These are phyloP conservation scores for Pythium diclinum DNA, from an alignment of 352 stramenopile genomes.

Conservation along the genomic window DNA sequence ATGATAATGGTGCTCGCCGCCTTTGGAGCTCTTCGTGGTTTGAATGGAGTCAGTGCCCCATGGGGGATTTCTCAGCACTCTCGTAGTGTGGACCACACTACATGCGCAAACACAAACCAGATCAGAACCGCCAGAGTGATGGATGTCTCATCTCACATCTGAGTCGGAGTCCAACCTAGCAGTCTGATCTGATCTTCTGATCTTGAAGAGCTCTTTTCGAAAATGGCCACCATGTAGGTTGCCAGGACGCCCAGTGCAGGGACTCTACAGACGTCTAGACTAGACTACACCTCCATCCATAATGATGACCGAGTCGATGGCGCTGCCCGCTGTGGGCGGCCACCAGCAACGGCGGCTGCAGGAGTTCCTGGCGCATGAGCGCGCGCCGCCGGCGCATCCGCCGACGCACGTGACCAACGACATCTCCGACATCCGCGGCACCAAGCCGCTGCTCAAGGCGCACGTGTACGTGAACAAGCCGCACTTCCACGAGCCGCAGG, in stretches of 20 bases:
- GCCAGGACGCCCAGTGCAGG: neutral
- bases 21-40: slow-evolving; percentile 1
- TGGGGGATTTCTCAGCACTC: slow-evolving; percentile 13
- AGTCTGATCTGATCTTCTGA: neutral
- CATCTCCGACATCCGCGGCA: slow-evolving; percentile 58
- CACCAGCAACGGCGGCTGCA: slow-evolving; percentile 40
- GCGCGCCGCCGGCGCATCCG: slow-evolving; percentile 24
- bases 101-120: neutral
- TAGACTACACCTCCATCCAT: neutral
- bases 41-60: slow-evolving; percentile 25
- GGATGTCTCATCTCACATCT: slow-evolving; percentile 2
- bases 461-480: slow-evolving; percentile 65
- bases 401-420: slow-evolving; percentile 58
- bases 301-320: slow-evolving; percentile 13
- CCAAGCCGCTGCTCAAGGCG: slow-evolving; percentile 50
- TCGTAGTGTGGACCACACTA: slow-evolving; percentile 21
- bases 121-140: slow-evolving; percentile 8
- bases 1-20: neutral
- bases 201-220: slow-evolving; percentile 1
- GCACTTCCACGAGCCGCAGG: slow-evolving; percentile 57
- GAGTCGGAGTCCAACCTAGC: neutral
- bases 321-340: neutral
- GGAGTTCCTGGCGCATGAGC: slow-evolving; percentile 46
- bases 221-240: neutral
- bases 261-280: neutral